phyloP scores from a whole-genome alignment of 345 rosid genomes.

The Boechera stricta region DNA sequence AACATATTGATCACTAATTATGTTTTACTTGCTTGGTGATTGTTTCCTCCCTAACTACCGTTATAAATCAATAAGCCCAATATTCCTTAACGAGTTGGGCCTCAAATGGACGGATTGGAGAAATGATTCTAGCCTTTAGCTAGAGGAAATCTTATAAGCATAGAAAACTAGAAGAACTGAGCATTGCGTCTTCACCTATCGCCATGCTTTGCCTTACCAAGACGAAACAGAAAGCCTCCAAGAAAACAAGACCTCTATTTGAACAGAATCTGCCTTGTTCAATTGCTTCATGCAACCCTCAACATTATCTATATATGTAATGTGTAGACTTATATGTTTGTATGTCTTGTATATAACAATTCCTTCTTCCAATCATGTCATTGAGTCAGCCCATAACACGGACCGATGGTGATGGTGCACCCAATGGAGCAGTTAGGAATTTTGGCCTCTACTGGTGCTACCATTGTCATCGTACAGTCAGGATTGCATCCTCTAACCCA shows the following conservation, averaged over 20 bases:
- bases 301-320: conserved; percentile 28
- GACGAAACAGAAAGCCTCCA: background rate
- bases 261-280: conserved; percentile 32
- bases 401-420: conserved; percentile 25
- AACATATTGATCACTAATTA: background rate
- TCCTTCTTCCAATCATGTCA: conserved; percentile 48
- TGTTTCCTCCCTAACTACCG: background rate
- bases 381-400: conserved; percentile 50
- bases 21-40: background rate
- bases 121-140: conserved; percentile 26
- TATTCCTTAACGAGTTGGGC: background rate
- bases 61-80: background rate
- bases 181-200: conserved; percentile 36
- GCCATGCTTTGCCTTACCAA: conserved; percentile 28
- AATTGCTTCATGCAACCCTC: conserved; percentile 36
- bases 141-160: conserved; percentile 21
- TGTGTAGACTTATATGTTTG: conserved; percentile 11
- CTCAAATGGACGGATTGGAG: background rate
- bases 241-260: conserved; percentile 20
- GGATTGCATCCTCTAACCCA: conserved; percentile 53
- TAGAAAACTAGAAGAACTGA: conserved; percentile 19
- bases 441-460: conserved; percentile 81
- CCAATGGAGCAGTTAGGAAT: conserved; percentile 36
- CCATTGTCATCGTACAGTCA: conserved; percentile 64
- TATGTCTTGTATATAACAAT: conserved; percentile 8